A percentile compares a stretch with the other conserved stretches of the same genome.
phyloP scores from a whole-genome alignment of 139 green algal species.

The Pedinophyceae sp. region DNA sequence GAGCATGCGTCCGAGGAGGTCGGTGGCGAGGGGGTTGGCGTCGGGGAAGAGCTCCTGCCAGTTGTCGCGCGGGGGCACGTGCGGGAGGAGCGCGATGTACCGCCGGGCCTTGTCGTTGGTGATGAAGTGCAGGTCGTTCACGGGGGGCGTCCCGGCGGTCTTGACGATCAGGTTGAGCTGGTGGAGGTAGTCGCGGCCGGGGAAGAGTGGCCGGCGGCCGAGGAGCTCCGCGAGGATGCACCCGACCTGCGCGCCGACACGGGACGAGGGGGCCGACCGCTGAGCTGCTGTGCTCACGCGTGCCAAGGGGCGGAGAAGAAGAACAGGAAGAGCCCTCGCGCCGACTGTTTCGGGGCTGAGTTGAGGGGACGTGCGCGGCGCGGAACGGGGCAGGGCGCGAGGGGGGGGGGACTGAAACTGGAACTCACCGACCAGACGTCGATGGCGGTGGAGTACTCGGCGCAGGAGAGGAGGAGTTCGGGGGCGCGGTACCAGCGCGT shows the following conservation, averaged over 20 bases:
- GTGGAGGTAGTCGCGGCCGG: conserved; percentile 43
- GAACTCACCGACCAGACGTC: conserved; percentile 27
- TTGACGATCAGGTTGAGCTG: conserved; percentile 48
- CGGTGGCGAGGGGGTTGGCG: conserved; percentile 18
- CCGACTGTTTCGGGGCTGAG: too few relatives aligned
- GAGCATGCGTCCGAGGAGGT: conserved; percentile 40
- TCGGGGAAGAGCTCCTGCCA: conserved; percentile 24
- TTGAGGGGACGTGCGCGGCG: too few relatives aligned
- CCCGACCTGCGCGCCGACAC: conserved; percentile 18
- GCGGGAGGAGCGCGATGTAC: conserved; percentile 31
- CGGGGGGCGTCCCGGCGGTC: background rate
- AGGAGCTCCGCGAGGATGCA: conserved; percentile 49
- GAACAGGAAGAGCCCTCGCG: too few relatives aligned
- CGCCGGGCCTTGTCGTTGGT: conserved; percentile 28
- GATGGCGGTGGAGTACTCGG: conserved; percentile 37
- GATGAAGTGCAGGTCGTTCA: conserved; percentile 13
- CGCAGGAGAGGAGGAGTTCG: conserved; percentile 38
- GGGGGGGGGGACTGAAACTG: too few relatives aligned
- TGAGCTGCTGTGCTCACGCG: too few relatives aligned
- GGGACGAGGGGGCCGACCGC: too few relatives aligned
- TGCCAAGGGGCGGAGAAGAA: background rate
- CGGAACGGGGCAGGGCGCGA: background rate
- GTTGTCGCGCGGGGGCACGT: conserved; percentile 9
- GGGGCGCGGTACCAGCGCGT: conserved; percentile 44
- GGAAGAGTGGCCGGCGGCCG: conserved; percentile 34